Conservation (phyloP, 2,329 filamentous ascomycete genomes). For the Trichoderma citrinoviride region DNA sequence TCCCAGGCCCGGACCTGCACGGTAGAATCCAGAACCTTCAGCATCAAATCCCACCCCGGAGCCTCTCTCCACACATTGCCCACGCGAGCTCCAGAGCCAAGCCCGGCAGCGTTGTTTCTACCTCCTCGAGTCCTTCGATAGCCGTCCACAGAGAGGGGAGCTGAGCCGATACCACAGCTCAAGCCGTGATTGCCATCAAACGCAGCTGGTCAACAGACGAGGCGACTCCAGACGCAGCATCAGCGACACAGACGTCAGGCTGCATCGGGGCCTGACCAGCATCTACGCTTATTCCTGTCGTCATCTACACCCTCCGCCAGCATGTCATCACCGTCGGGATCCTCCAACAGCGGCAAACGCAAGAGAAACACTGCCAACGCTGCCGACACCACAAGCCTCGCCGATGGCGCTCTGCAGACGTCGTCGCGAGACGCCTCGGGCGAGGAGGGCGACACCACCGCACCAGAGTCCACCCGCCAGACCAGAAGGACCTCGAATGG, state of each 20-base stretch:
- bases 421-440: slow-evolving; percentile 80
- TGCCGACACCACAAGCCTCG: slow-evolving; percentile 41
- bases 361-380: slow-evolving; percentile 66
- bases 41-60: slow-evolving; percentile 14
- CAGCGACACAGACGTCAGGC: background rate
- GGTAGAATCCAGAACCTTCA: slow-evolving; percentile 17
- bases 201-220: background rate
- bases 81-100: slow-evolving; percentile 17
- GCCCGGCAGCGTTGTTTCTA: background rate
- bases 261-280: slow-evolving; percentile 11
- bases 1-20: background rate
- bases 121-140: background rate
- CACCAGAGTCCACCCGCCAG: slow-evolving; percentile 58
- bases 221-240: background rate
- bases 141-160: background rate
- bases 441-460: slow-evolving; percentile 75
- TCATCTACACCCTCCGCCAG: slow-evolving; percentile 23
- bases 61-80: slow-evolving; percentile 20
- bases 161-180: background rate
- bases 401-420: slow-evolving; percentile 60
- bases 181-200: background rate
- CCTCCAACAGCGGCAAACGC: slow-evolving; percentile 65
- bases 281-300: background rate
- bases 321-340: slow-evolving; percentile 61
- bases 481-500: slow-evolving; percentile 56